phyloP scores from a whole-genome alignment of 108 stramenopile genomes.

The Thalassiosira profunda region DNA sequence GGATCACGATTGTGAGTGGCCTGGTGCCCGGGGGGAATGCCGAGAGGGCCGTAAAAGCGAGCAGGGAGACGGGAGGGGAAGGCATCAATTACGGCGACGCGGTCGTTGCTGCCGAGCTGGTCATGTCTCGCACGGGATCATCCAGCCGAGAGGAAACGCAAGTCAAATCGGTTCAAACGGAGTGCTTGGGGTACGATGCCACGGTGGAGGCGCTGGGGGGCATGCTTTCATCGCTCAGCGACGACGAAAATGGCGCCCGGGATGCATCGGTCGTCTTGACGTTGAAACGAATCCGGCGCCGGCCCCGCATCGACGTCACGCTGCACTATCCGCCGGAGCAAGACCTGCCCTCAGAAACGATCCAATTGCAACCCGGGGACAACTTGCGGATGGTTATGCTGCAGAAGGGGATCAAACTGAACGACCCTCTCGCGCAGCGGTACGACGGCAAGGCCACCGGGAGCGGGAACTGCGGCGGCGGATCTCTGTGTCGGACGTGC shows the following conservation, averaged over 20 bases:
- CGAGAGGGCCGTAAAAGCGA: background rate
- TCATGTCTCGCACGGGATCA: background rate
- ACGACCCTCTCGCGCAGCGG: constrained; percentile 47
- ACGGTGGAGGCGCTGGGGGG: constrained; percentile 31
- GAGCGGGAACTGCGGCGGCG: constrained; percentile 71
- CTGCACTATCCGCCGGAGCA: constrained; percentile 41
- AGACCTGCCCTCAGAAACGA: constrained; percentile 12
- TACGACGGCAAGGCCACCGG: constrained; percentile 36
- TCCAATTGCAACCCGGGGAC: constrained; percentile 42
- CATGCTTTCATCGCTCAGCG: constrained; percentile 12
- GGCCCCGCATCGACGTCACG: constrained; percentile 43
- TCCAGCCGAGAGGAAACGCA: constrained; percentile 22
- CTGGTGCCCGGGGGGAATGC: constrained; percentile 43
- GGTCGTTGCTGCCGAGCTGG: constrained; percentile 23
- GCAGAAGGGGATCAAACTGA: constrained; percentile 39
- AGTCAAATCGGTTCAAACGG: constrained; percentile 39
- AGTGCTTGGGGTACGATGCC: constrained; percentile 74
- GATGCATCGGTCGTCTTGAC: constrained; percentile 20
- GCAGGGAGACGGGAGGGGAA: background rate
- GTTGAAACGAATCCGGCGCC: constrained; percentile 37
- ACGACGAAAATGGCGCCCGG: background rate
- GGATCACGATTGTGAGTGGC: constrained; percentile 37
- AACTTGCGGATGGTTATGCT: constrained; percentile 52
- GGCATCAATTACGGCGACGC: constrained; percentile 45
- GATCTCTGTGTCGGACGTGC: constrained; percentile 76